These are phyloP conservation scores for Kodamaea kakaduensis DNA, from an alignment of 805 yeast species.

Conservation along the genomic window DNA sequence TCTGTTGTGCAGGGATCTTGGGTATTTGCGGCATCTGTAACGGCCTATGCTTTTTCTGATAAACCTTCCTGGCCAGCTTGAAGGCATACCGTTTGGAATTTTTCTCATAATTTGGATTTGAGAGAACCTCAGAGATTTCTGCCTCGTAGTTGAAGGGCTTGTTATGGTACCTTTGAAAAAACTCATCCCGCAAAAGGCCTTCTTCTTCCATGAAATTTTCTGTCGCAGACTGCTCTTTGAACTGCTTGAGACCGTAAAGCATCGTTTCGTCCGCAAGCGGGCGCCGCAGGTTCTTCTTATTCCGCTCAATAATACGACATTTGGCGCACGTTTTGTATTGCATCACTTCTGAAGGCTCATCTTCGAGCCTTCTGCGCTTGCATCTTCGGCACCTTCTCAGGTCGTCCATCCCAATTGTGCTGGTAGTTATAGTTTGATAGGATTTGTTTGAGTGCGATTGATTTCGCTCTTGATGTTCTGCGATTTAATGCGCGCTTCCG, in stretches of 20 bases:
- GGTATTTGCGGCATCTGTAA: not conserved
- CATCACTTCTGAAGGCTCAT: conserved; percentile 53
- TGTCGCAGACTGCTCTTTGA: conserved; percentile 33
- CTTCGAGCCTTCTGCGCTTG: conserved; percentile 51
- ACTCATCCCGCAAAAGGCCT: conserved; percentile 21
- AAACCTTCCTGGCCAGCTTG: conserved; percentile 3
- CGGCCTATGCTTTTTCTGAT: conserved; percentile 6
- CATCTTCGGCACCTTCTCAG: conserved; percentile 51
- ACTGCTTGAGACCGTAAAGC: conserved; percentile 43
- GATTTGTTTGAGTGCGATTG: too few species aligned
- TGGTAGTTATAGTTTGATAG: too few species aligned
- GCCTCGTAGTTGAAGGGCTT: conserved; percentile 15
- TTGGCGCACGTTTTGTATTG: conserved; percentile 58
- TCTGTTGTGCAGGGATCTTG: not conserved
- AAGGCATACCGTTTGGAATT: conserved; percentile 3
- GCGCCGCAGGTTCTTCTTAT: conserved; percentile 39
- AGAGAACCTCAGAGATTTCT: conserved; percentile 12
- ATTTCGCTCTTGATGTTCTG: conserved; percentile 15
- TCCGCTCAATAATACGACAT: conserved; percentile 52
- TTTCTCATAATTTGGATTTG: conserved; percentile 9
- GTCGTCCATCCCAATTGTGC: conserved; percentile 9
- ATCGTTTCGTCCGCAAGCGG: conserved; percentile 46
- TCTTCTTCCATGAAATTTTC: conserved; percentile 33
- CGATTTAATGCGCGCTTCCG: too few species aligned
- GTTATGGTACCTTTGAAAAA: conserved; percentile 15